These are phyloP conservation scores for Leptographium flavum DNA, from an alignment of 2,329 filamentous ascomycete species.

Conservation along the genomic window DNA sequence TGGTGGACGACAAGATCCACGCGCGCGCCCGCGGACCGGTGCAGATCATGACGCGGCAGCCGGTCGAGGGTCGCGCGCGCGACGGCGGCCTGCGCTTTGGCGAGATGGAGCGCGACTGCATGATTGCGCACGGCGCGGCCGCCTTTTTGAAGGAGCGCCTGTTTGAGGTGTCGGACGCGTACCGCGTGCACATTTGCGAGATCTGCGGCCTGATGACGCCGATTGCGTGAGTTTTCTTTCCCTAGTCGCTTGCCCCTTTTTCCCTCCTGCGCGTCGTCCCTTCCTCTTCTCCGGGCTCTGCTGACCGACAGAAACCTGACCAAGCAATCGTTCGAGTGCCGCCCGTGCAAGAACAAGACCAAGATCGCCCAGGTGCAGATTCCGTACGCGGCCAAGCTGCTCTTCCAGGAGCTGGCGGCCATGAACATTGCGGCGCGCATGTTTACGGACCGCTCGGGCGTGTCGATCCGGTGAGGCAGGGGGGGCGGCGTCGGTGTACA, in stretches of 20 bases:
- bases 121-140: constrained; percentile 98
- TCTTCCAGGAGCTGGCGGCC: constrained; percentile 93
- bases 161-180: constrained; percentile 95
- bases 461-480: constrained; percentile 45
- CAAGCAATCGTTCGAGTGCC: constrained; percentile 91
- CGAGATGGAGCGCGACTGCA: constrained; percentile 99
- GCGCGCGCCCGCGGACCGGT: constrained; percentile 93
- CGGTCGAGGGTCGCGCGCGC: constrained; percentile 93
- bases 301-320: constrained; percentile 62
- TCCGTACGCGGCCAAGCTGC: constrained; percentile 90
- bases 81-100: constrained; percentile 98
- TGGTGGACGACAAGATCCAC: constrained; percentile 99
- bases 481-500: no score
- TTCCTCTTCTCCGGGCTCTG: not conserved
- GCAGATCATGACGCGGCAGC: constrained; percentile 93
- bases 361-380: constrained; percentile 97
- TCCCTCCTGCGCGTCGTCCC: not conserved
- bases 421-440: constrained; percentile 98
- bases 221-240: constrained; percentile 65
- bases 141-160: constrained; percentile 94
- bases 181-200: constrained; percentile 95
- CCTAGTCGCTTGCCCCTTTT: not conserved
- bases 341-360: constrained; percentile 98
- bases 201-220: constrained; percentile 98
- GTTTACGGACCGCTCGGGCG: constrained; percentile 78